Base-by-base conservation (phyloP, 768 basidiomycete species). In the Leccinum rimulosum region DNA sequence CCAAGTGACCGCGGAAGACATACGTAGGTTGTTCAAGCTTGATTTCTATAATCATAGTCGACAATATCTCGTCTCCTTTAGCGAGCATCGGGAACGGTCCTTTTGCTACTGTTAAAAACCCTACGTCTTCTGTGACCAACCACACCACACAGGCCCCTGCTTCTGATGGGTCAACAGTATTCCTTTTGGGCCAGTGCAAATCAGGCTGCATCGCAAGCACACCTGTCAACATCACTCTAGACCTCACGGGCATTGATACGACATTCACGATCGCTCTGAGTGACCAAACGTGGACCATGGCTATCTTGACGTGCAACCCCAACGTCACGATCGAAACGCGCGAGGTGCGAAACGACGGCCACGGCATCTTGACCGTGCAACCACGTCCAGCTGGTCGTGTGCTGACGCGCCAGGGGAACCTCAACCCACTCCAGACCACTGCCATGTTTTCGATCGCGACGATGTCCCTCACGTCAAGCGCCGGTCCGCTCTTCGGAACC, bases 291-390 rank as follows among this genome's bases (percentile, higher is more conserved):
- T 73, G 65, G 69, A 22, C 60, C 15, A 30, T 72, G 52, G 65
- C 66, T 9, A 38, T 70, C 43, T 35, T 72, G 50, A 51, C 51
- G 0, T 72, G 70, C 38, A 15, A 38, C 10, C 70, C 71, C 25
- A 68, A 69, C 47, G 52, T 60, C 31, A 57, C 49, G 1, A 63
- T 73, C 33, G 61, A 71, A 55, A 73, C 71, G 1, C 67, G 72
- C 12, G 71, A 71, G 49, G 63, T 72, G 15, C 55, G 67, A 14
- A 69, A 55, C 30, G 49, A 64, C 4, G 66, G 67, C 9, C 54
- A 59, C 17, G 67, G 70, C 3, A 1, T 57, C 3, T 10, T 73
- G 3, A 53, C 7, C 11, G 68, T 71, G 31, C 71, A 64, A 17
- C 61, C 68, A 0, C 63, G 30, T 12, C 58, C 56, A 1, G 11